These are phyloP conservation scores for Hymenoscyphus fructigenus DNA, from an alignment of 2,329 filamentous ascomycete genomes.

Conservation along the genomic window DNA sequence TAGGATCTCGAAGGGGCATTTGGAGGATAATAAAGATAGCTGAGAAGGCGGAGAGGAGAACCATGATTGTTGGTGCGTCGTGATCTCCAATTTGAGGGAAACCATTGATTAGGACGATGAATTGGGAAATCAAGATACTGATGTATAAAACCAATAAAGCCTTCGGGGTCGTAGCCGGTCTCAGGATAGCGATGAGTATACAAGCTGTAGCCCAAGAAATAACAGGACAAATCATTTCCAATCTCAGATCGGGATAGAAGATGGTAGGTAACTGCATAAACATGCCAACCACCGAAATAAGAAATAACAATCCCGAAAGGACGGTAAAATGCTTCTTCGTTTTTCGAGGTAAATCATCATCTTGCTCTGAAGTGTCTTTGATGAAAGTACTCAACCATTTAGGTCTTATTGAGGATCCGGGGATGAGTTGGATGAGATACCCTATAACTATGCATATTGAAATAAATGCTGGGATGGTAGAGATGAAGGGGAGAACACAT, in stretches of 20 bases:
- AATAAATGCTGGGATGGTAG: constrained; percentile 32
- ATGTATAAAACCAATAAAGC: constrained; percentile 24
- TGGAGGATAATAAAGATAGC: constrained; percentile 55
- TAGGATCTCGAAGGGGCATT: constrained; percentile 69
- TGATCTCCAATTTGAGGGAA: constrained; percentile 20
- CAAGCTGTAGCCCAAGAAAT: constrained; percentile 29
- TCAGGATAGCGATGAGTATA: constrained; percentile 25
- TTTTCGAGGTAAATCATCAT: constrained; percentile 34
- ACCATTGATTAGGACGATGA: constrained; percentile 35
- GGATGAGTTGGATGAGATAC: constrained; percentile 26
- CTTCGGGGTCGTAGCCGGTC: constrained; percentile 30
- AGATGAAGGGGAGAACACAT: constrained; percentile 32
- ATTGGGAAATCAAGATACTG: constrained; percentile 29
- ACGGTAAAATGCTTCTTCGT: constrained; percentile 25
- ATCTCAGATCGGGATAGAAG: constrained; percentile 37
- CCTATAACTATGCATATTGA: constrained; percentile 34
- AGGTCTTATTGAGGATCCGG: constrained; percentile 38
- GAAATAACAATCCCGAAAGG: constrained; percentile 41
- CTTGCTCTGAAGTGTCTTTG: constrained; percentile 40
- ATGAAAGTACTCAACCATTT: constrained; percentile 54
- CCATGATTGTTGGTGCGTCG: constrained; percentile 28
- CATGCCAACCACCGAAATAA: constrained; percentile 40
- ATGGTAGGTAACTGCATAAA: constrained; percentile 36
- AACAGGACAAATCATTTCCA: constrained; percentile 38
- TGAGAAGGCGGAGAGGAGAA: constrained; percentile 43